phyloP scores from a whole-genome alignment of 345 rosid species.

The Heritiera fomes region DNA sequence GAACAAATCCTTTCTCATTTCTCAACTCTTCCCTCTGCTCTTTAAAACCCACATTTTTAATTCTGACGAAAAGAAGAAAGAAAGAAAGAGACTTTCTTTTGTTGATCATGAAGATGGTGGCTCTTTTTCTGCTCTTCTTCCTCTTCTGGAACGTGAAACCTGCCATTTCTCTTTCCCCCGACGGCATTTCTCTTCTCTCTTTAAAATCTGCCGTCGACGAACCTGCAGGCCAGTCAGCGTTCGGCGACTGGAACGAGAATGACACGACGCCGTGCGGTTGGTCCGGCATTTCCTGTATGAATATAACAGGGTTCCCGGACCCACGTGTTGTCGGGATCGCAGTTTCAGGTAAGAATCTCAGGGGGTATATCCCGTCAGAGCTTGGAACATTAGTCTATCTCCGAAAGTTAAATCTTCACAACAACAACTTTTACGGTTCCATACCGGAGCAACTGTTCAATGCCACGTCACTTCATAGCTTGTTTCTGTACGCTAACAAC shows the following conservation, averaged over 20 bases:
- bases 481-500: constrained; percentile 79
- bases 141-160: constrained; percentile 11
- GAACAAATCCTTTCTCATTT: not conserved
- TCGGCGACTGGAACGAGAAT: constrained; percentile 81
- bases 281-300: constrained; percentile 87
- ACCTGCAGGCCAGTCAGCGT: constrained; percentile 32
- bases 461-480: constrained; percentile 86
- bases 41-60: constrained; percentile 19
- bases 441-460: constrained; percentile 78
- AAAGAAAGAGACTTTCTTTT: not conserved
- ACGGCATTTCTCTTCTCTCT: constrained; percentile 86
- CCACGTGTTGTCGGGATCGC: constrained; percentile 81
- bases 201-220: constrained; percentile 81
- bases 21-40: not conserved
- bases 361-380: constrained; percentile 94
- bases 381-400: constrained; percentile 72
- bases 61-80: not conserved
- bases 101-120: constrained; percentile 21
- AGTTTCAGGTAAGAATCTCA: constrained; percentile 64
- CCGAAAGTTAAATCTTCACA: constrained; percentile 85
- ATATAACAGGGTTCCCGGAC: constrained; percentile 52
- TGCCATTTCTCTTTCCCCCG: constrained; percentile 65
- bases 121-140: constrained; percentile 19
- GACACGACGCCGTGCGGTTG: constrained; percentile 83
- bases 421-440: constrained; percentile 67